Conservation (phyloP, 2,329 filamentous ascomycete genomes). For the Blastomyces emzantsi region DNA sequence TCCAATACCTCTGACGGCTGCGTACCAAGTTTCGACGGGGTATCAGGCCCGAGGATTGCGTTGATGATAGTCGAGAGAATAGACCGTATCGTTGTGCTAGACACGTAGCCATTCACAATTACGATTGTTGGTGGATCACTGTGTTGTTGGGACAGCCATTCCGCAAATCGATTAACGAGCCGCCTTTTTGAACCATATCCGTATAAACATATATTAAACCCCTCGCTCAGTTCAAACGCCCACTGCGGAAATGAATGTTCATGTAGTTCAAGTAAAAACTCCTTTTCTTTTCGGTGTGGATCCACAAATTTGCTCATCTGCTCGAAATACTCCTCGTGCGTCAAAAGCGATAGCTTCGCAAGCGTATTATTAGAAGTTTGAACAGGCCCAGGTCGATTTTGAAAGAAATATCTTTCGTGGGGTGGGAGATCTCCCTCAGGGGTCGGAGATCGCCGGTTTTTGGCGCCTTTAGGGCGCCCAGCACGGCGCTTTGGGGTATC, state of each 20-base stretch:
- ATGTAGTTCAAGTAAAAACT: slow-evolving; percentile 66
- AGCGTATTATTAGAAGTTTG: slow-evolving; percentile 86
- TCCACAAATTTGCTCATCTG: slow-evolving; percentile 56
- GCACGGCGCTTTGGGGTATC: slow-evolving; percentile 21
- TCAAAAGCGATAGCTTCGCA: slow-evolving; percentile 63
- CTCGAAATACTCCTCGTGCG: slow-evolving; percentile 85
- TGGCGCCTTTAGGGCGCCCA: slow-evolving; percentile 45
- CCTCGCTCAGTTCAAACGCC: slow-evolving; percentile 78
- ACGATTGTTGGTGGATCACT: slow-evolving; percentile 50
- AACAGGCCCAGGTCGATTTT: slow-evolving; percentile 70
- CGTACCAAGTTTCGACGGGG: slow-evolving; percentile 47
- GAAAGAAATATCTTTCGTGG: slow-evolving; percentile 88
- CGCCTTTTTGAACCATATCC: slow-evolving; percentile 83
- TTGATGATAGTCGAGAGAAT: slow-evolving; percentile 53
- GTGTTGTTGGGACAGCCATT: slow-evolving; percentile 50
- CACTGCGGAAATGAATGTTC: slow-evolving; percentile 79
- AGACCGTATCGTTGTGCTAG: slow-evolving; percentile 37
- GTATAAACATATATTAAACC: slow-evolving; percentile 83
- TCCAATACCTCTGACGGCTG: slow-evolving; percentile 62
- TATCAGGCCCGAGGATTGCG: slow-evolving; percentile 44
- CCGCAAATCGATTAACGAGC: slow-evolving; percentile 66
- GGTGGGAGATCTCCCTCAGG: slow-evolving; percentile 73
- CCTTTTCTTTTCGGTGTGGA: slow-evolving; percentile 59
- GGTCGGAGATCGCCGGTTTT: slow-evolving; percentile 60
- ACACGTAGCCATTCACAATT: slow-evolving; percentile 72